A percentile compares a stretch with the other conserved stretches of the same genome.
Conservation (phyloP, 768 basidiomycete genomes). For the Serendipita sp. region DNA sequence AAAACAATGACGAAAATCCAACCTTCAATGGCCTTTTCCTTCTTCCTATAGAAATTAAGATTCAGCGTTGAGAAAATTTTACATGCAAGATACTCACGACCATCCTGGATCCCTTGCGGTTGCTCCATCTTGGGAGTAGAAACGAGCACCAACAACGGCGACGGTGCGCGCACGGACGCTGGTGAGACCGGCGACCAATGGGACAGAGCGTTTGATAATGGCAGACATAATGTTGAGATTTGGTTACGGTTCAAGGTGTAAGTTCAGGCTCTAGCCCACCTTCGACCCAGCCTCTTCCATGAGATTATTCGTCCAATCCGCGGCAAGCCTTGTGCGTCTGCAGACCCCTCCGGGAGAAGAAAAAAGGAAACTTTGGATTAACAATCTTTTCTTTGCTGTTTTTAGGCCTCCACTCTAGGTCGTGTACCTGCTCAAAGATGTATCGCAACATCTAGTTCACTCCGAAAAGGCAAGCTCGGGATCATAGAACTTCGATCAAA, state of each 20-base stretch:
- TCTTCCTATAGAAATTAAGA: slow-evolving; percentile 32
- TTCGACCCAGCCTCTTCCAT: slow-evolving; percentile 4
- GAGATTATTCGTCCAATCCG: slow-evolving; percentile 4
- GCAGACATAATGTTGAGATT: neutral
- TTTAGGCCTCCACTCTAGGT: neutral
- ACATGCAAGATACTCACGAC: neutral
- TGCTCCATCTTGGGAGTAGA: neutral
- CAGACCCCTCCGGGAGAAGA: too few species aligned
- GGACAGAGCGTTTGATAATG: neutral
- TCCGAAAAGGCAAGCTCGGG: neutral
- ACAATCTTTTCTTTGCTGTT: neutral
- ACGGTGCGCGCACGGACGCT: neutral
- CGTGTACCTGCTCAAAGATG: neutral
- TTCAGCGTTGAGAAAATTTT: neutral
- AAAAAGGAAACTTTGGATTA: neutral
- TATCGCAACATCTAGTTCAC: neutral
- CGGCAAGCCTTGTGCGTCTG: neutral
- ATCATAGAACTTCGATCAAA: too few species aligned
- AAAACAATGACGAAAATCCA: slow-evolving; percentile 11
- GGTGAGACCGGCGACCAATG: neutral
- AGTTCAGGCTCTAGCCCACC: neutral
- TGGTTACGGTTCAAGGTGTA: neutral
- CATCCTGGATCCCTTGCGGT: slow-evolving; percentile 4
- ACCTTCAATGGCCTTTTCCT: slow-evolving; percentile 59
- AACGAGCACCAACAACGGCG: neutral